Base-by-base conservation (phyloP, 2,329 filamentous ascomycete genomes). In the Teratosphaeria nubilosa region DNA sequence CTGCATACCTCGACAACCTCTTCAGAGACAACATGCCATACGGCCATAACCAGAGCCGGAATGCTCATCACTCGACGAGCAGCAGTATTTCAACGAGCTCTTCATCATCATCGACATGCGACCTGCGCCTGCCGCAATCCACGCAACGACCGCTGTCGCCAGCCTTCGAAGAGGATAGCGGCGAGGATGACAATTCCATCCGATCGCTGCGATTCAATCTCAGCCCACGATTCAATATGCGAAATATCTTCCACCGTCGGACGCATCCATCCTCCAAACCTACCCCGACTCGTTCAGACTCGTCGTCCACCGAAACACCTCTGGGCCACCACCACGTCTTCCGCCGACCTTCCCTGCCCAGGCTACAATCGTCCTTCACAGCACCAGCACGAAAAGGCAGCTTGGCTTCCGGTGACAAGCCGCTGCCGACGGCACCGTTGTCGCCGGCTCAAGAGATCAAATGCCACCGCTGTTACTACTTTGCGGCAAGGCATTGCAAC, bases 391-490 rank as follows among this genome's bases (percentile, higher is more conserved):
- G 58, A 32, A 63, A 61, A 48, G 4, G 53, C 48, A 51, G 56
- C 50, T 1, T 30, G 25, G n/a, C 48, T 14, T 22, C 25, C 6
- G 53, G 56, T 51, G 59, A 60, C 24, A 60, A 60, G 41, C 56
- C 59, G 25, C 48, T 60, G 25, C 59, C 59, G 14, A 31, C 24
- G 5, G 54, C 56, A 31, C 59, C 59, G 14, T n/a, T 24, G 5
- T 41, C 62, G 13, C 57, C 50, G 25, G 31, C 58, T 37, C 59
- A 64, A n/a, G 69, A 72, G 51, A 58, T 72, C 14, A 68, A 61
- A 41, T 73, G 68, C 55, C 66, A 68, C 50, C 67, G 65, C 16
- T 73, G 70, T 64, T 72, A 73, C 59, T 73, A 73, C 65, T 71
- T 66, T 59, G 66, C 65, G 22, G 69, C 70, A 30, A 64, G 70